phyloP scores from a whole-genome alignment of 805 yeast genomes.

The Lachancea fermentati region DNA sequence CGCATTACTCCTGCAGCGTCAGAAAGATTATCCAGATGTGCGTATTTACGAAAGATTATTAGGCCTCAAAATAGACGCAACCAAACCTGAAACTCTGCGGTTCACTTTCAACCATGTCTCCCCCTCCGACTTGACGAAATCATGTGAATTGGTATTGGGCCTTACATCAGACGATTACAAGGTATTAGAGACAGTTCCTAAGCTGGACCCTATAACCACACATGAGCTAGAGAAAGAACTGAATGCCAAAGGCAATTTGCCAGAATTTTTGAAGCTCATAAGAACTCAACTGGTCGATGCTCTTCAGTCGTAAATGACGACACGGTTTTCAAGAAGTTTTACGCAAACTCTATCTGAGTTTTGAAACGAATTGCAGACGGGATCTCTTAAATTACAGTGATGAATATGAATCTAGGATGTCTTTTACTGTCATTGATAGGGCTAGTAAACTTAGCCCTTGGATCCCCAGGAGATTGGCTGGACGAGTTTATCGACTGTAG shows the following conservation, averaged over 20 bases:
- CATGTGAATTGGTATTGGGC: constrained; percentile 41
- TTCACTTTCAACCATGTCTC: constrained; percentile 44
- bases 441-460: constrained; percentile 13
- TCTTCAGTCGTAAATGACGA: constrained; percentile 2
- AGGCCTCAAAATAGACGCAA: constrained; percentile 51
- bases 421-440: background rate
- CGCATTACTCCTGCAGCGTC: constrained; percentile 39
- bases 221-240: constrained; percentile 10
- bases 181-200: constrained; percentile 37
- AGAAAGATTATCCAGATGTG: constrained; percentile 47
- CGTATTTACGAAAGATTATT: constrained; percentile 45
- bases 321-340: background rate
- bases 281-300: constrained; percentile 13
- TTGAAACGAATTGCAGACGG: too few species aligned
- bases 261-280: constrained; percentile 16
- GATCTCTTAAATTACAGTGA: too few species aligned
- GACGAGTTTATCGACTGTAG: constrained; percentile 52
- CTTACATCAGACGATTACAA: constrained; percentile 39
- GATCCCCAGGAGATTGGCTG: constrained; percentile 59
- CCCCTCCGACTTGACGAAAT: constrained; percentile 36
- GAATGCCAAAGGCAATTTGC: constrained; percentile 16
- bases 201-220: constrained; percentile 22
- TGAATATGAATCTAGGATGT: background rate
- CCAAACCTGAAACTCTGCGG: constrained; percentile 40
- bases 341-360: background rate